Percentiles rank a stretch among this genome's conserved stretches.
Conservation (phyloP, 176 grass and related monocot species). For the Rhynchospora tenuis region DNA sequence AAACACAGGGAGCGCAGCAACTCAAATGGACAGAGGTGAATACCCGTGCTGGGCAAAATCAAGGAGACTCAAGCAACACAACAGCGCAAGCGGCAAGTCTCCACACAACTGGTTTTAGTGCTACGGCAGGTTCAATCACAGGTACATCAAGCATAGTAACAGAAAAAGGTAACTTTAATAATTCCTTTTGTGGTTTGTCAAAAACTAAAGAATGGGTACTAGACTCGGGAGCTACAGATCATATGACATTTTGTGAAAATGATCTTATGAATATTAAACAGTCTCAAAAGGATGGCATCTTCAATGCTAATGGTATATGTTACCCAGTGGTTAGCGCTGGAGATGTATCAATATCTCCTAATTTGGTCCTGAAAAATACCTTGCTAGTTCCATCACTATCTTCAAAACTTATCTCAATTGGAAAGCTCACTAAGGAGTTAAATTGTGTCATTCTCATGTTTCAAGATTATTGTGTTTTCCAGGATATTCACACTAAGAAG, state of each 20-base stretch:
- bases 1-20: too few relatives aligned
- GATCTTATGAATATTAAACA: background rate
- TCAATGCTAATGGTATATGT: background rate
- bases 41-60: too few relatives aligned
- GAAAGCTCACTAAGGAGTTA: background rate
- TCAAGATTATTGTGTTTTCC: background rate
- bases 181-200: background rate
- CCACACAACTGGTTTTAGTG: too few relatives aligned
- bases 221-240: background rate
- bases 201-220: background rate
- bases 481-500: background rate
- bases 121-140: background rate
- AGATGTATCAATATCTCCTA: background rate
- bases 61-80: too few relatives aligned
- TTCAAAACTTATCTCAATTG: background rate
- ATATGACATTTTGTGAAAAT: background rate
- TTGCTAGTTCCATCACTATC: background rate
- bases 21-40: too few relatives aligned
- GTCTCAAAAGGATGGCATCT: background rate
- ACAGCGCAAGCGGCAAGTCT: too few relatives aligned
- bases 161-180: too few relatives aligned
- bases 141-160: background rate
- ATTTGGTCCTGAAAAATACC: background rate
- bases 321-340: background rate
- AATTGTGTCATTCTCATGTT: background rate